Evolutionary conservation across 108 stramenopile genomes (phyloP), one percentile per base, ranked within the genome.

Genomic region (Nitzschia putrida): DNA sequence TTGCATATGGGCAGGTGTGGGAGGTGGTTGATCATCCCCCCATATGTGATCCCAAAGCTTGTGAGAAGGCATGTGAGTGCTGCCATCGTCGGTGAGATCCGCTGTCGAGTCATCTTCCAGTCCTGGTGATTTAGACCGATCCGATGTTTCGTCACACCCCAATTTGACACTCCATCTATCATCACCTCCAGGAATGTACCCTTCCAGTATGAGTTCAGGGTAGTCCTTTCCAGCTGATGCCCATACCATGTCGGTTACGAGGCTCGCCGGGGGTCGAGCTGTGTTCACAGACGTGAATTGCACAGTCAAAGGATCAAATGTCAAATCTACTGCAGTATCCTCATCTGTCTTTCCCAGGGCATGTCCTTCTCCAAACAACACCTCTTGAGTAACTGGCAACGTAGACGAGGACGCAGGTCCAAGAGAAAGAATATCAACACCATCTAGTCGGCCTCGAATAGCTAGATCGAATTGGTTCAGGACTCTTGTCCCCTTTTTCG

Each of bases 131-230:
- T 45, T 63, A 1, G 18, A 14, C 20, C 9, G 37, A 21, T 25
- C 10, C 25, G 23, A 8, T 50, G 29, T 39, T 53, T 34, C 52
- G 7, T 14, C 41, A 56, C 26, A 37, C 0, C 25, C 54, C 39
- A 87, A 45, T 23, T 71, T 61, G 24, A 83, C 80, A 13, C 53
- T 73, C 86, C 86, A 87, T 44, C 86, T 68, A 76, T 87, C 82
- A 40, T 77, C 71, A 24, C 70, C 71, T 8, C 78, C 75, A 1
- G 78, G 80, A 50, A 69, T 29, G 54, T 64, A 87, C 0, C 86
- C 86, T 73, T 87, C 86, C 34, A 87, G 66, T 12, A 87, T 54
- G 9, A 87, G 64, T 67, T 83, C 86, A 24, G 81, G 74, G 22
- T 51, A 45, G 25, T 78, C 69, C 34, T 59, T 57, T 53, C 81